Percentiles rank a stretch among this genome's conserved stretches.
These are phyloP conservation scores for Aureobasidium subglaciale DNA, from an alignment of 2,329 filamentous ascomycete species.

Conservation along the genomic window DNA sequence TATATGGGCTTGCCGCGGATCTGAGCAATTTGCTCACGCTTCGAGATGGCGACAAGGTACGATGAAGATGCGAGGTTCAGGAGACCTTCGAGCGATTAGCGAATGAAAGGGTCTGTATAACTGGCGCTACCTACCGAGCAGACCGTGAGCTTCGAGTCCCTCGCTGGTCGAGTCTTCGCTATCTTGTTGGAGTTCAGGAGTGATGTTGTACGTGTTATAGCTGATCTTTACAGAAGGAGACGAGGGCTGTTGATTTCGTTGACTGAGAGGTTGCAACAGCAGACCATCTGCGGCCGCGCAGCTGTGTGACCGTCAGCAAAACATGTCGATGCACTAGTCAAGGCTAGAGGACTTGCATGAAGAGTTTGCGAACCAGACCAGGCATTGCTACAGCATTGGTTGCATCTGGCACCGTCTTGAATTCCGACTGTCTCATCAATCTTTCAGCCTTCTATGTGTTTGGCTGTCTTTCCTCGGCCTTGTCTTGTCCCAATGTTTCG, in stretches of 20 bases:
- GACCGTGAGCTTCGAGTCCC: constrained; percentile 41
- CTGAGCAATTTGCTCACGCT: constrained; percentile 80
- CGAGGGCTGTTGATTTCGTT: constrained; percentile 39
- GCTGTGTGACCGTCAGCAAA: constrained; percentile 5
- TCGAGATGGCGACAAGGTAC: constrained; percentile 81
- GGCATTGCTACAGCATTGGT: constrained; percentile 51
- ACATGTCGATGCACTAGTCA: not conserved
- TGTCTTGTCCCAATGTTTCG: constrained; percentile 7
- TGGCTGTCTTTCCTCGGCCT: not conserved
- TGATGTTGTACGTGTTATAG: constrained; percentile 55
- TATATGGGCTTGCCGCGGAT: constrained; percentile 78
- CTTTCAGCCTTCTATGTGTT: not conserved
- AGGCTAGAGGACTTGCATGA: constrained; percentile 46
- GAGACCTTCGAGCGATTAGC: constrained; percentile 52
- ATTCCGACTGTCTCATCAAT: not conserved
- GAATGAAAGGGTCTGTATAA: not conserved
- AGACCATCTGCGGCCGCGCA: constrained; percentile 72
- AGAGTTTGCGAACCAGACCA: constrained; percentile 67
- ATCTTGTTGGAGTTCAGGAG: constrained; percentile 37
- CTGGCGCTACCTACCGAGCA: constrained; percentile 46
- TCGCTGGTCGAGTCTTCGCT: constrained; percentile 32
- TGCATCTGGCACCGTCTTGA: not conserved
- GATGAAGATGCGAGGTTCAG: constrained; percentile 68
- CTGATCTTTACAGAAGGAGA: constrained; percentile 60
- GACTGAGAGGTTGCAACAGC: constrained; percentile 64